Conservation (phyloP, 139 green algal genomes). For the Haematococcus sp. region DNA sequence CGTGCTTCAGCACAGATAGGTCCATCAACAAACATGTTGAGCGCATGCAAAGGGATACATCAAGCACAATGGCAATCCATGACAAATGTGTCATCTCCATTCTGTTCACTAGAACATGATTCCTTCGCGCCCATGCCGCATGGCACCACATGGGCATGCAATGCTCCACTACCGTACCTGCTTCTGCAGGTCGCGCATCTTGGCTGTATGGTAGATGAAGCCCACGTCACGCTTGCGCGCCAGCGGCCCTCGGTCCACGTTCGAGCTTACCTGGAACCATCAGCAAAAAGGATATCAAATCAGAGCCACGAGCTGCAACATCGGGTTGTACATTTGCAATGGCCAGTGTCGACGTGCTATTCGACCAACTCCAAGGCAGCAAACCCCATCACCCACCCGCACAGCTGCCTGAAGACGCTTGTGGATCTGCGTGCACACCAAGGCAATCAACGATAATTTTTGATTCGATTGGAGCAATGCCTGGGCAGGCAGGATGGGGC, state of each 20-base stretch:
- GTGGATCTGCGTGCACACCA: conserved; percentile 25
- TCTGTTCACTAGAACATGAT: too few relatives aligned
- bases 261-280: conserved; percentile 48
- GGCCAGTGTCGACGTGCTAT: background rate
- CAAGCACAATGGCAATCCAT: too few relatives aligned
- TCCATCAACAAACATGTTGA: background rate
- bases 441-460: background rate
- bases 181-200: conserved; percentile 42
- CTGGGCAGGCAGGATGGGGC: too few relatives aligned
- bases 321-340: background rate
- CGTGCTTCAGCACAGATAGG: too few relatives aligned
- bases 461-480: too few relatives aligned
- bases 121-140: too few relatives aligned
- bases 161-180: too few relatives aligned
- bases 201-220: conserved; percentile 46
- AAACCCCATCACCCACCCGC: conserved; percentile 26
- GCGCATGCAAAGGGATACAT: background rate
- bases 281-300: background rate
- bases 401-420: conserved; percentile 41
- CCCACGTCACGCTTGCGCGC: conserved; percentile 44
- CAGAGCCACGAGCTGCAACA: too few relatives aligned
- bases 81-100: too few relatives aligned
- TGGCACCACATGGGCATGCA: too few relatives aligned
- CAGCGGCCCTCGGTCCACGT: conserved; percentile 47
- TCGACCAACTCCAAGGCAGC: background rate